phyloP scores from a whole-genome alignment of 306 rosid species.

The Begonia peltatifolia region DNA sequence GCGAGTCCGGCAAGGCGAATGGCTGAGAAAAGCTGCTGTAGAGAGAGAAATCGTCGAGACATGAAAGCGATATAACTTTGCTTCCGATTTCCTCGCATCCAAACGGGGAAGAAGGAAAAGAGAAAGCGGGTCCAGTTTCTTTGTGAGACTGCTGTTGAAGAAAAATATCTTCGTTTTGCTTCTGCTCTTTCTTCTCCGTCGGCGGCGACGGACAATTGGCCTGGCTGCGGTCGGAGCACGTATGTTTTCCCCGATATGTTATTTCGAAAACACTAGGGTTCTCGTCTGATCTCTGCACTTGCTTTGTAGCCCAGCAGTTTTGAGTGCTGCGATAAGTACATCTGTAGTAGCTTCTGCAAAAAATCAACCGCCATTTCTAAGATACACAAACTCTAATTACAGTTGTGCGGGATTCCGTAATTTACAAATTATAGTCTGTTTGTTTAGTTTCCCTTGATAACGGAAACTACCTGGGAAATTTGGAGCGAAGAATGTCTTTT shows the following conservation, averaged over 20 bases:
- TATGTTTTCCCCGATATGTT: conserved; percentile 67
- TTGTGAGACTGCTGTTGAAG: conserved; percentile 7
- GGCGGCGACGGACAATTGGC: conserved; percentile 28
- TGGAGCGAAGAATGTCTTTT: conserved; percentile 71
- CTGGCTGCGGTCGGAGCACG: conserved; percentile 50
- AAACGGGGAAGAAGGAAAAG: conserved; percentile 44
- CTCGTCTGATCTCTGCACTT: conserved; percentile 89
- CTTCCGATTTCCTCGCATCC: conserved; percentile 16
- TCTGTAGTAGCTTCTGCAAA: conserved; percentile 91
- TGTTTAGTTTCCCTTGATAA: neutral
- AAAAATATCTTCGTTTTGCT: conserved; percentile 3
- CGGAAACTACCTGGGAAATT: conserved; percentile 49
- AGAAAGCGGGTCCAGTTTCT: conserved; percentile 25
- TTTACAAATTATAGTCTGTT: neutral
- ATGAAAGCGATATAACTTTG: conserved; percentile 7
- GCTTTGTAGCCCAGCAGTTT: conserved; percentile 82
- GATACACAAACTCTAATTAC: neutral
- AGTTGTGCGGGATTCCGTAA: neutral
- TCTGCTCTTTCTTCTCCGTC: conserved; percentile 43
- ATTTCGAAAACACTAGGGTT: conserved; percentile 62
- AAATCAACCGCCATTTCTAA: conserved; percentile 2
- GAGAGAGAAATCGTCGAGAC: conserved; percentile 11
- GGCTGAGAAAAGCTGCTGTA: conserved; percentile 25
- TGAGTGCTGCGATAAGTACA: conserved; percentile 79
- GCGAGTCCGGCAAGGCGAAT: conserved; percentile 25